Conservation (phyloP, 2,329 filamentous ascomycete genomes). For the Cytospora piceae region DNA sequence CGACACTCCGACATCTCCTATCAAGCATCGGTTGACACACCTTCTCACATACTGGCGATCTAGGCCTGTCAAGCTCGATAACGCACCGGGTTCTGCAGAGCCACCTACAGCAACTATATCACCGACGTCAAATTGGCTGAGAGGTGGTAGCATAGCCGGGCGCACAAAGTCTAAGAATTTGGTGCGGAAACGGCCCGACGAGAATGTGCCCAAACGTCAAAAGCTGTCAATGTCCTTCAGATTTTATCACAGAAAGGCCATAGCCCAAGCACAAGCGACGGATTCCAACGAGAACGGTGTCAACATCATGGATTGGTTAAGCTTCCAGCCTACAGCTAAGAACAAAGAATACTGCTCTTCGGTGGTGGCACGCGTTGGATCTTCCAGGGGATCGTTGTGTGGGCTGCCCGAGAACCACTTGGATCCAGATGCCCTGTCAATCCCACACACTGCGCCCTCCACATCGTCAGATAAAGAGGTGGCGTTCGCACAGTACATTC, state of each 20-base stretch:
- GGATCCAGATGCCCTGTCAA: not conserved
- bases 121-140: not conserved
- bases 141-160: not conserved
- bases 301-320: not conserved
- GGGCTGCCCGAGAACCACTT: not conserved
- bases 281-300: not conserved
- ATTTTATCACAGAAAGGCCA: not conserved
- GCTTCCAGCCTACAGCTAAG: not conserved
- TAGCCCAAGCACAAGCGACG: not conserved
- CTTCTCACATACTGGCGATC: not conserved
- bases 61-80: not conserved
- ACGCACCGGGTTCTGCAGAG: not conserved
- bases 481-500: not conserved
- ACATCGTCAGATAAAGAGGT: not conserved
- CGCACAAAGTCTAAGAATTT: not conserved
- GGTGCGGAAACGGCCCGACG: not conserved
- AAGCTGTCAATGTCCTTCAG: not conserved
- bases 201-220: not conserved
- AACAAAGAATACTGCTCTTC: not conserved
- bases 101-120: not conserved
- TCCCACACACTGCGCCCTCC: no score
- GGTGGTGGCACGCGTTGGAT: not conserved
- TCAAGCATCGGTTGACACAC: not conserved
- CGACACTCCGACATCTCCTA: not conserved
- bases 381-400: not conserved